These are phyloP conservation scores for Aphanomyces euteiches DNA, from an alignment of 352 stramenopile species.

Conservation along the genomic window DNA sequence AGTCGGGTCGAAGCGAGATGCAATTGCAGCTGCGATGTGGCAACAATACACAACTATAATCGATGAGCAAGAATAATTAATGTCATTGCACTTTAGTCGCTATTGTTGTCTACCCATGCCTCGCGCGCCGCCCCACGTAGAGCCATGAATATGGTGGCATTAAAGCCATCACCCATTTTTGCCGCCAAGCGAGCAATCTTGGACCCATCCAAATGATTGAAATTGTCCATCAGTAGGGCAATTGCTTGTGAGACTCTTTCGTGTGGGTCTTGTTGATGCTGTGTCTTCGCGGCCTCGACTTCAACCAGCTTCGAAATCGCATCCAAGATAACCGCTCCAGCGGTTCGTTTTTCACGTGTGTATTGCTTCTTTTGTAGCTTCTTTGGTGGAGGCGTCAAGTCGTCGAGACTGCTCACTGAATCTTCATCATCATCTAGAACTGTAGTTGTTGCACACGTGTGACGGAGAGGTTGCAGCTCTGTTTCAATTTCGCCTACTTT, in stretches of 20 bases:
- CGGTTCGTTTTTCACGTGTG: background rate
- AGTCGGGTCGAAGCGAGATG: background rate
- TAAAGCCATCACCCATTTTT: background rate
- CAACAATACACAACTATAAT: background rate
- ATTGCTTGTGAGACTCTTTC: background rate
- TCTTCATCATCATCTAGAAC: constrained; percentile 1
- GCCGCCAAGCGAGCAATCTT: background rate
- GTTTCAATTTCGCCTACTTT: background rate
- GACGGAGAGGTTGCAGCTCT: background rate
- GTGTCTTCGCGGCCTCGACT: background rate
- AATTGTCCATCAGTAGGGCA: background rate
- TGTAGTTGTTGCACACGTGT: background rate
- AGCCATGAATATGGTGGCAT: constrained; percentile 8
- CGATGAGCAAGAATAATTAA: background rate
- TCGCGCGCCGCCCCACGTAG: background rate
- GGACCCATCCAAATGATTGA: background rate
- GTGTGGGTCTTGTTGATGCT: background rate
- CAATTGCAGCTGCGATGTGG: constrained; percentile 4
- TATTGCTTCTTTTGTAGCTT: background rate
- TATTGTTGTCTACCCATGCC: constrained; percentile 7
- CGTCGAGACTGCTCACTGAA: background rate
- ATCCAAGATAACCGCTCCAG: background rate
- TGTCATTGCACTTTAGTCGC: background rate
- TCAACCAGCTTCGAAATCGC: constrained; percentile 4
- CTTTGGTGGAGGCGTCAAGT: constrained; percentile 10